Evolutionary conservation across 768 basidiomycete genomes (phyloP).

Genomic region (Psilocybe azurescens): DNA sequence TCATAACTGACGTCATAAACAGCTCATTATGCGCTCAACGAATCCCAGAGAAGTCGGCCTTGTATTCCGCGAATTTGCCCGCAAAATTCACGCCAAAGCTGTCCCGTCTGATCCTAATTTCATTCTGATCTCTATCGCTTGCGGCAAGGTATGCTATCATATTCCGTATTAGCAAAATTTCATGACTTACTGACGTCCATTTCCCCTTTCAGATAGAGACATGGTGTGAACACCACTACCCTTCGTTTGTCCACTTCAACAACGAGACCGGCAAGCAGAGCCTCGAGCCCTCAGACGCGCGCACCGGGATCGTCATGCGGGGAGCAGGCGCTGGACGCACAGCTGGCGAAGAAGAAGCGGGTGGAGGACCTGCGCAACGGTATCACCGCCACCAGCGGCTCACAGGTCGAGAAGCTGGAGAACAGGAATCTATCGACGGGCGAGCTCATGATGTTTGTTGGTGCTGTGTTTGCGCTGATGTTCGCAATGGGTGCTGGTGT

Average conservation of each 20-base stretch:
- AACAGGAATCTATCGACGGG: slow-evolving; percentile 18
- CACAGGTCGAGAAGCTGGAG: background rate
- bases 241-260: slow-evolving; percentile 75
- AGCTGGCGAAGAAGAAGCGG: slow-evolving; percentile 35
- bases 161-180: background rate
- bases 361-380: slow-evolving; percentile 31
- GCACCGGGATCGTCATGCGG: slow-evolving; percentile 52
- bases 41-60: slow-evolving; percentile 92
- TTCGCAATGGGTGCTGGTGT: slow-evolving; percentile 24
- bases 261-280: slow-evolving; percentile 27
- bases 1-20: background rate
- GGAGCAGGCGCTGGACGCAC: slow-evolving; percentile 48
- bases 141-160: slow-evolving; percentile 69
- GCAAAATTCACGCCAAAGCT: slow-evolving; percentile 83
- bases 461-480: slow-evolving; percentile 30
- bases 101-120: slow-evolving; percentile 86
- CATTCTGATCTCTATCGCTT: slow-evolving; percentile 80
- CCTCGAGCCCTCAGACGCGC: slow-evolving; percentile 59
- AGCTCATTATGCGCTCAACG: slow-evolving; percentile 93
- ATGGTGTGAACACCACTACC: slow-evolving; percentile 94
- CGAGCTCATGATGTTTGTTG: slow-evolving; percentile 37
- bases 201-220: slow-evolving; percentile 75
- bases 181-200: background rate
- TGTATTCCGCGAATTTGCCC: slow-evolving; percentile 84
- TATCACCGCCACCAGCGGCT: background rate